A percentile compares a stretch with the other conserved stretches of the same genome.
Evolutionary conservation across 305 asterid species (phyloP).

Genomic region (Solanum hybrid): DNA sequence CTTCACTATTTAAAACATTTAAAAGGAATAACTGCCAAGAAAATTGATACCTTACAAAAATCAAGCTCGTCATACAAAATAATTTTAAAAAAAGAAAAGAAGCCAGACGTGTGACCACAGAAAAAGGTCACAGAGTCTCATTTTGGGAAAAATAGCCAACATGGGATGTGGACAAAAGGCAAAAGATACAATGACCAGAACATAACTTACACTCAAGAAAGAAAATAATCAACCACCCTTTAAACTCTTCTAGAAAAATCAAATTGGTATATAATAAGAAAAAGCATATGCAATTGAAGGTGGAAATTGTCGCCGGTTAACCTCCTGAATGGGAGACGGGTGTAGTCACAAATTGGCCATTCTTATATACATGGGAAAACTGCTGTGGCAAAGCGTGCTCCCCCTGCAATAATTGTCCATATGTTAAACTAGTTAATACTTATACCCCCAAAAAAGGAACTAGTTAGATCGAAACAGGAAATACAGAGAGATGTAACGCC

Average conservation of each 20-base stretch:
- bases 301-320: conserved; percentile 10
- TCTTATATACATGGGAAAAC: conserved; percentile 58
- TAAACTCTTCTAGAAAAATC: not conserved
- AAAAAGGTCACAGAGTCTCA: not conserved
- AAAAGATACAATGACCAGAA: not conserved
- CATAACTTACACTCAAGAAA: not conserved
- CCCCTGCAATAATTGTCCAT: conserved; percentile 32
- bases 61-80: not conserved
- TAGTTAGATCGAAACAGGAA: not conserved
- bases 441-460: not conserved
- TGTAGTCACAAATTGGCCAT: conserved; percentile 74
- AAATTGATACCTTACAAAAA: not conserved
- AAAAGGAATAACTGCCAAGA: not conserved
- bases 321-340: conserved; percentile 92
- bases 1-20: not conserved
- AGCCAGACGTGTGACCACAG: not conserved
- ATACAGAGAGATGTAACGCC: not conserved
- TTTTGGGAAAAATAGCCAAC: not conserved
- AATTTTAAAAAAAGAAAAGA: not conserved
- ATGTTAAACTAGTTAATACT: not conserved
- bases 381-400: conserved; percentile 96
- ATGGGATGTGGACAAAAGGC: not conserved
- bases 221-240: not conserved
- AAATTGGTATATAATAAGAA: not conserved
- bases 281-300: conserved; percentile 5